phyloP scores from a whole-genome alignment of 345 rosid genomes.

The Acer saccharum region DNA sequence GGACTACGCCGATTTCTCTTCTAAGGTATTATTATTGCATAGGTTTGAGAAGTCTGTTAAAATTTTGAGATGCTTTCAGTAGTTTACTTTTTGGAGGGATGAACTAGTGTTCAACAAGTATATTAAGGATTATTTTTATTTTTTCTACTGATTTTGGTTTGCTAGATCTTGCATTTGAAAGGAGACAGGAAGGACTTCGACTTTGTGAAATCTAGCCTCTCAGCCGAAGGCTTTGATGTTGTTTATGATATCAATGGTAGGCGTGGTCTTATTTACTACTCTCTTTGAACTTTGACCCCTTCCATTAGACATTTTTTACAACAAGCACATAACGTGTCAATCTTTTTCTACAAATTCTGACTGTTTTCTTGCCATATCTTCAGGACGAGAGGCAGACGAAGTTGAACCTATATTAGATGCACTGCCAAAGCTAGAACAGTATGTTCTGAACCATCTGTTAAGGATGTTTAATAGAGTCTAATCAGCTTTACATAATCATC shows the following conservation, averaged over 20 bases:
- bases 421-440: slow-evolving; percentile 91
- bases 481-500: not conserved
- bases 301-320: not conserved
- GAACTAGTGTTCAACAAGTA: not conserved
- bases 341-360: not conserved
- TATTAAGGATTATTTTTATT: not conserved
- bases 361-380: slow-evolving; percentile 17
- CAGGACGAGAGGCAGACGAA: slow-evolving; percentile 93
- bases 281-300: not conserved
- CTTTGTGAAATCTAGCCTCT: slow-evolving; percentile 93
- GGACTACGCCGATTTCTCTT: slow-evolving; percentile 82
- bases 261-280: slow-evolving; percentile 3
- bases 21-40: slow-evolving; percentile 54
- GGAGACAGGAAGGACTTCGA: slow-evolving; percentile 95
- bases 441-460: slow-evolving; percentile 31
- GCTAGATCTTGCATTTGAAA: slow-evolving; percentile 86
- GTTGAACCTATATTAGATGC: slow-evolving; percentile 93
- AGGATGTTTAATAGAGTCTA: not conserved
- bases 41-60: not conserved
- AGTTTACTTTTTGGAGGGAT: not conserved
- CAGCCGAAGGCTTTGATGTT: slow-evolving; percentile 91
- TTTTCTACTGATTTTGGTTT: slow-evolving; percentile 22
- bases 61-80: not conserved
- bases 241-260: slow-evolving; percentile 94
- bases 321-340: not conserved